Evolutionary conservation across 768 basidiomycete species (phyloP), one percentile per base, ranked within the genome.

Genomic region (Phanerodontia chrysosporium): DNA sequence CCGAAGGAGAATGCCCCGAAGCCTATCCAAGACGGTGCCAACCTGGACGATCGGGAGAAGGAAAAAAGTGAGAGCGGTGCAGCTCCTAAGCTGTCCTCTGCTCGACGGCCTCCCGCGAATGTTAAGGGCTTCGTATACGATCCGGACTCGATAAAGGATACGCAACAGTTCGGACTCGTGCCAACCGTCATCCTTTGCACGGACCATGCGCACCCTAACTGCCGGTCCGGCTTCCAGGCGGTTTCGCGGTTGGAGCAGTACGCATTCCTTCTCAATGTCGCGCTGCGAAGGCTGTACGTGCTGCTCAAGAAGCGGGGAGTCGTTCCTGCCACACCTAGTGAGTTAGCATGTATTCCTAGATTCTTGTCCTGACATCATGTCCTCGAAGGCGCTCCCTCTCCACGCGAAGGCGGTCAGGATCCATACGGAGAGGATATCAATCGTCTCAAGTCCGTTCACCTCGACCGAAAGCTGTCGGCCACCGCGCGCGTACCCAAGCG

Each of bases 161-260:
- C 81, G 24, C 72, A 83, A 32, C 83, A 86, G 1, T 89, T 88
- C 73, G 89, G 88, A 57, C 82, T 84, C 59, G 82, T 89, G 25
- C 90, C 90, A 22, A 84, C 80, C 29, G 75, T 83, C 51, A 84
- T 93, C 62, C 82, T 85, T 60, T 98, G 96, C 72, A 80, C 79
- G 5, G 85, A 88, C 14, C 95, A 96, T 70, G 85, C 81, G 8
- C 85, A 87, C 68, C 66, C 74, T 27, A 82, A 80, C 16, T 91
- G 88, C 66, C 78, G 83, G 57, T 68, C 74, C 24, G 94, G 95
- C 12, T 98, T 98, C 74, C 90, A 92, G 68, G 81, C 91, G 18
- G 97, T 97, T 16, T 93, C 95, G 60, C 80, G 96, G 58, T 75
- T 99, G 63, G 97, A 99, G 76, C 97, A 99, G 70, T 99, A 97